Percentiles rank a stretch among this genome's conserved stretches.
Conservation (phyloP, 352 stramenopile genomes). For the Globisporangium alternatum region DNA sequence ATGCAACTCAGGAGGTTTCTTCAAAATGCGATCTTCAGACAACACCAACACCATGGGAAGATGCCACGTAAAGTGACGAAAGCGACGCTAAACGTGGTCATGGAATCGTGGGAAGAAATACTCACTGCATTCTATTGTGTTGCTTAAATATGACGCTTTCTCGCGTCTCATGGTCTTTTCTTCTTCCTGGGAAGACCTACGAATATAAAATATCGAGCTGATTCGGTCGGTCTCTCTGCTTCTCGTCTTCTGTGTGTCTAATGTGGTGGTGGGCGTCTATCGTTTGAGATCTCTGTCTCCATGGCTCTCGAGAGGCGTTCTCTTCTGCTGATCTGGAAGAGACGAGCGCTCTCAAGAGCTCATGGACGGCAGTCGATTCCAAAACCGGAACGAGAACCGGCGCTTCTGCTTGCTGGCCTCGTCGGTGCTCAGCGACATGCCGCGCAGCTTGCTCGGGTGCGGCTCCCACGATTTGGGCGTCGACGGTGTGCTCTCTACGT, state of each 20-base stretch:
- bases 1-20: neutral
- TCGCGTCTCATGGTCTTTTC: neutral
- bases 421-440: slow-evolving; percentile 54
- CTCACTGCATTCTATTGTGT: slow-evolving; percentile 14
- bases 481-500: slow-evolving; percentile 26
- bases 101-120: neutral
- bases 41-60: neutral
- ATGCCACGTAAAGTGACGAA: neutral
- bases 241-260: slow-evolving; percentile 2
- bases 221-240: slow-evolving; percentile 7
- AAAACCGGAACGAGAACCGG: slow-evolving; percentile 75
- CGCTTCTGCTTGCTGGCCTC: slow-evolving; percentile 55
- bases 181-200: slow-evolving; percentile 6
- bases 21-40: neutral
- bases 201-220: slow-evolving; percentile 7
- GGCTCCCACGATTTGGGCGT: slow-evolving; percentile 33
- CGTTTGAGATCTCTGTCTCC: neutral
- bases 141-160: slow-evolving; percentile 9
- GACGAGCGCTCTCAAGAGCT: slow-evolving; percentile 5
- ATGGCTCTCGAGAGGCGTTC: neutral
- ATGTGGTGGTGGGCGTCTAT: neutral
- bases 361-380: slow-evolving; percentile 24
- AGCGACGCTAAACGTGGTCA: neutral
- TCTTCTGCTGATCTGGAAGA: no score
- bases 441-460: slow-evolving; percentile 49